phyloP scores from a whole-genome alignment of 495 filamentous ascomycete species.

The Viridothelium virens region DNA sequence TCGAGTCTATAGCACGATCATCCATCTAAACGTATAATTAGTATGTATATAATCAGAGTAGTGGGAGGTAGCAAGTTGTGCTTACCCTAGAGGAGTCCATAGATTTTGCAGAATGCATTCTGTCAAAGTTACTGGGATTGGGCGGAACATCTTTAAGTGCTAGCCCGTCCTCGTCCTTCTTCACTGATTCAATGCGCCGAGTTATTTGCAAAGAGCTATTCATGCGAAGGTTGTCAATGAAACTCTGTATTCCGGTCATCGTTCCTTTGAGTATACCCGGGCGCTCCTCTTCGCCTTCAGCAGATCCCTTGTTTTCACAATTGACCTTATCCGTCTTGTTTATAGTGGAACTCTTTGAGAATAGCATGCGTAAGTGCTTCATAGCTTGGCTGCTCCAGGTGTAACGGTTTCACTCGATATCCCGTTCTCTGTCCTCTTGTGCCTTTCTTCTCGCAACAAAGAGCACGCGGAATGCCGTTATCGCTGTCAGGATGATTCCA shows the following conservation, averaged over 20 bases:
- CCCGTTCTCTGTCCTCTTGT: conserved; percentile 1
- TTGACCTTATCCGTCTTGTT: too few relatives aligned
- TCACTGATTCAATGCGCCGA: not conserved
- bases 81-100: not conserved
- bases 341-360: not conserved
- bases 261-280: not conserved
- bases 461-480: not conserved
- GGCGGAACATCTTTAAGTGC: not conserved
- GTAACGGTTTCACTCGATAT: not conserved
- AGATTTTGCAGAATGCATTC: not conserved
- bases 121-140: not conserved
- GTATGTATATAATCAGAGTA: not conserved
- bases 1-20: not conserved
- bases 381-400: not conserved
- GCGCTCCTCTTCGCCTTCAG: not conserved
- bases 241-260: not conserved
- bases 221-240: conserved; percentile 6
- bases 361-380: not conserved
- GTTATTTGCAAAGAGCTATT: not conserved
- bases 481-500: not conserved
- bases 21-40: conserved; percentile 3
- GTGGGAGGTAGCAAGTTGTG: not conserved
- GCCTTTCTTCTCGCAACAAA: conserved; percentile 1
- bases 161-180: not conserved
- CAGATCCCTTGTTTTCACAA: not conserved